Conservation (phyloP, 306 rosid species). For the Fragaria vesca region DNA sequence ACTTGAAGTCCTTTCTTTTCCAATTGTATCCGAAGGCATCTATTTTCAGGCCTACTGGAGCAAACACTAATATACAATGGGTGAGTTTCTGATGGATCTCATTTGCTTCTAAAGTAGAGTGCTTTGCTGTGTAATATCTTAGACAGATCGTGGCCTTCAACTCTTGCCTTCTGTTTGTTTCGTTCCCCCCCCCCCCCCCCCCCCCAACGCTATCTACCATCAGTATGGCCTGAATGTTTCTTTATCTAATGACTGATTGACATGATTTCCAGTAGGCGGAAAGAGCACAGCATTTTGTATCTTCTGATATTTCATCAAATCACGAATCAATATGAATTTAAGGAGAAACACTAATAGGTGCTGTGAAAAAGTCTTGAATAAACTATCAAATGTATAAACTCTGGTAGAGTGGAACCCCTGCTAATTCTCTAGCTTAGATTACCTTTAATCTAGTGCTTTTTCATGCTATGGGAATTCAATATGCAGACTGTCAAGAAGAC, state of each 20-base stretch:
- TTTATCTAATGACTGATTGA: neutral
- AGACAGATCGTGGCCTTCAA: neutral
- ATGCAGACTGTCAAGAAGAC: neutral
- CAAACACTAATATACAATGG: slow-evolving; percentile 87
- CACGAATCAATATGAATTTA: neutral
- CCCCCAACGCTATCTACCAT: neutral
- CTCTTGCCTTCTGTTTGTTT: neutral
- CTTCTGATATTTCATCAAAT: neutral
- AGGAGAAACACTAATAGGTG: neutral
- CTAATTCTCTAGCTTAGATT: neutral
- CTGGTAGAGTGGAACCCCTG: neutral
- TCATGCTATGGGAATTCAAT: neutral
- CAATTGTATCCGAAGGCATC: slow-evolving; percentile 80
- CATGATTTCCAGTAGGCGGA: neutral
- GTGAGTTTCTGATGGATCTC: slow-evolving; percentile 37
- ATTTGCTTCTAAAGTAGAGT: slow-evolving; percentile 11
- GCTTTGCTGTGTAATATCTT: neutral
- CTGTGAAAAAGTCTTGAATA: neutral
- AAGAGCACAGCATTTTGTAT: neutral
- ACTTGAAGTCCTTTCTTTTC: slow-evolving; percentile 74
- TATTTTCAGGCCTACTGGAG: slow-evolving; percentile 77
- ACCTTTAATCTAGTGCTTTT: neutral
- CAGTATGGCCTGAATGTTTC: neutral
- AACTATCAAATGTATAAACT: neutral
- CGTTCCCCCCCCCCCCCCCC: neutral